Conservation (phyloP, 495 filamentous ascomycete genomes). For the Aspergillus leporis region DNA sequence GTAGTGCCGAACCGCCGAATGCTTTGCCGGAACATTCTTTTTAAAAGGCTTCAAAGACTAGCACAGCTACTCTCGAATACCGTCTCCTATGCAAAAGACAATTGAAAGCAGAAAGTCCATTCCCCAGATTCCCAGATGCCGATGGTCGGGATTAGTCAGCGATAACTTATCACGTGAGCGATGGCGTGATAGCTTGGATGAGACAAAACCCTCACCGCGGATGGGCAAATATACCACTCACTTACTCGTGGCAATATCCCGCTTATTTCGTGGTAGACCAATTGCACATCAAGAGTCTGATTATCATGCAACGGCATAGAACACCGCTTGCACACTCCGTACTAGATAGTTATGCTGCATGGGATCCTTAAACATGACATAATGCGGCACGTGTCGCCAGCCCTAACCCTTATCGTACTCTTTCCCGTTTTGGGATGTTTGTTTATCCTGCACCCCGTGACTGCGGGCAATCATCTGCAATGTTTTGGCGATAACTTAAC, state of each 20-base stretch:
- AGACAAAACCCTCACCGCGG: too few relatives aligned
- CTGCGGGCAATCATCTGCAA: slow-evolving; percentile 16
- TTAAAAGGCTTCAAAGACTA: neutral
- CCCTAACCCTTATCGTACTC: slow-evolving; percentile 37
- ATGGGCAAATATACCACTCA: too few relatives aligned
- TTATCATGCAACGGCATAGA: too few relatives aligned
- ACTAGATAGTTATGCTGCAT: neutral
- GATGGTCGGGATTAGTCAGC: slow-evolving; percentile 28
- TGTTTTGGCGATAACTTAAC: slow-evolving; percentile 8
- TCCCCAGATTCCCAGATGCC: slow-evolving; percentile 17
- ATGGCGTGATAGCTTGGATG: slow-evolving; percentile 26
- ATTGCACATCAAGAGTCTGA: too few relatives aligned
- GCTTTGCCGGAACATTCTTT: slow-evolving; percentile 57
- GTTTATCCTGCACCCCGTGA: slow-evolving; percentile 40
- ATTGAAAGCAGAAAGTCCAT: slow-evolving; percentile 5
- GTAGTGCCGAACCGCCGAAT: slow-evolving; percentile 58
- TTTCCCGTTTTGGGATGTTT: slow-evolving; percentile 51
- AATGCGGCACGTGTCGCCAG: neutral
- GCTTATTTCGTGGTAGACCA: too few relatives aligned
- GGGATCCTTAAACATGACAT: neutral
- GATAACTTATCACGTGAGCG: slow-evolving; percentile 19
- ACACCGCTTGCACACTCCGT: too few relatives aligned
- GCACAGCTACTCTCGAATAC: slow-evolving; percentile 14
- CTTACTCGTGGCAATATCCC: too few relatives aligned
- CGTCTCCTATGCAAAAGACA: slow-evolving; percentile 9